A percentile compares a stretch with the other conserved stretches of the same genome.
phyloP scores from a whole-genome alignment of 2,329 filamentous ascomycete genomes.

The Fusarium liriodendri region DNA sequence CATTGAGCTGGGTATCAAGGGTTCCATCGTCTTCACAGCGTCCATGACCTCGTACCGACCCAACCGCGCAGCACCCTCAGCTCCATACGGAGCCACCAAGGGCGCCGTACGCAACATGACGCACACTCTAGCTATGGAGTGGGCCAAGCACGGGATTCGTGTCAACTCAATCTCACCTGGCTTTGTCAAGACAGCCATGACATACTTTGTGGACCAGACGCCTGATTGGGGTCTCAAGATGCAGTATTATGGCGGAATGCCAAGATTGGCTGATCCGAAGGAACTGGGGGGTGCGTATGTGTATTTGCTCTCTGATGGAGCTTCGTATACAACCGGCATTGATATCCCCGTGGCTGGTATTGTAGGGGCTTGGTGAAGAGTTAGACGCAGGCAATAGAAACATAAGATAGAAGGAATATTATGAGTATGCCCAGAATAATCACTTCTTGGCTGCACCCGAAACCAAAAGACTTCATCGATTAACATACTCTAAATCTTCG shows the following conservation, averaged over 20 bases:
- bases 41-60: slow-evolving; percentile 61
- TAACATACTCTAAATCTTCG: neutral
- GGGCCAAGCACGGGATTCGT: slow-evolving; percentile 58
- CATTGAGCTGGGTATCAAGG: slow-evolving; percentile 49
- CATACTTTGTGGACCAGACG: slow-evolving; percentile 61
- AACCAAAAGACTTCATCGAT: neutral
- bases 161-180: slow-evolving; percentile 61
- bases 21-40: slow-evolving; percentile 58
- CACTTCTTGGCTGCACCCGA: fast-evolving
- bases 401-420: neutral
- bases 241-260: slow-evolving; percentile 69
- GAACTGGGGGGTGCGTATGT: slow-evolving; percentile 68
- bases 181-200: slow-evolving; percentile 58
- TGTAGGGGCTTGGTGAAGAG: slow-evolving; percentile 32
- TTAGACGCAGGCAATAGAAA: neutral
- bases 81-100: slow-evolving; percentile 60
- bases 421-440: neutral
- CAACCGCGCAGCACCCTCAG: slow-evolving; percentile 50
- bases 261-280: slow-evolving; percentile 62
- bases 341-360: slow-evolving; percentile 54
- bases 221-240: slow-evolving; percentile 68
- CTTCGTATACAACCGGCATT: slow-evolving; percentile 62
- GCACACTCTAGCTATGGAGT: slow-evolving; percentile 59
- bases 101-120: slow-evolving; percentile 55
- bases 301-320: slow-evolving; percentile 64